Evolutionary conservation across 805 yeast species (phyloP).

Genomic region (Candida mattraensis): DNA sequence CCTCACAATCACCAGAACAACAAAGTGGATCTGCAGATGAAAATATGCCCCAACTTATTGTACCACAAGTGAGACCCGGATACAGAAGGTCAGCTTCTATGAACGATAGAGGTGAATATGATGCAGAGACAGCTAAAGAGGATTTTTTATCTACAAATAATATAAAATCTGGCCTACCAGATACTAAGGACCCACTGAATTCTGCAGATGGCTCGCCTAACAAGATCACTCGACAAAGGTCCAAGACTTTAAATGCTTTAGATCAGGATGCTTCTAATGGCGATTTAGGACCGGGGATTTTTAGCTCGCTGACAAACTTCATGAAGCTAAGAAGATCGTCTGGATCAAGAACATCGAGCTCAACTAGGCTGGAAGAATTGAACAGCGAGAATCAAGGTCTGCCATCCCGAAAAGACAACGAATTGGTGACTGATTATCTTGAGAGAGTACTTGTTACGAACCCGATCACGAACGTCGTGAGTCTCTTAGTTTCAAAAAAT

Average conservation of each 20-base stretch:
- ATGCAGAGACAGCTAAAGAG: slow-evolving; percentile 1
- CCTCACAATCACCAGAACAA: neutral
- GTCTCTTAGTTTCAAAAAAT: slow-evolving; percentile 34
- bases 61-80: slow-evolving; percentile 14
- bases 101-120: slow-evolving; percentile 15
- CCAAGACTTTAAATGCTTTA: slow-evolving; percentile 33
- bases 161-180: slow-evolving; percentile 3
- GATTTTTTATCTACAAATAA: too few species aligned
- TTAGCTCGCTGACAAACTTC: slow-evolving; percentile 31
- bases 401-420: slow-evolving; percentile 22
- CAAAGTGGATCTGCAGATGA: neutral
- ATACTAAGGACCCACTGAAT: slow-evolving; percentile 2
- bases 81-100: slow-evolving; percentile 22
- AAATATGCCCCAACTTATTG: neutral
- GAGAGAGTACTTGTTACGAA: slow-evolving; percentile 29
- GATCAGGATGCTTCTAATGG: slow-evolving; percentile 18
- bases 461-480: slow-evolving; percentile 27
- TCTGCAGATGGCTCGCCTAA: slow-evolving; percentile 5
- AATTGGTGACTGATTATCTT: slow-evolving; percentile 35
- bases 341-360: slow-evolving; percentile 9
- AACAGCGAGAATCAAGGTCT: slow-evolving; percentile 3
- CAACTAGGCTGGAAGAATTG: slow-evolving; percentile 11
- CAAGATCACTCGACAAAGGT: slow-evolving; percentile 29
- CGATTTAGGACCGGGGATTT: slow-evolving; percentile 23
- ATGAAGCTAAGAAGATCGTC: slow-evolving; percentile 24